Evolutionary conservation across 1,284 basidiomycete genomes (phyloP).

Genomic region (Amylostereum chailletii): DNA sequence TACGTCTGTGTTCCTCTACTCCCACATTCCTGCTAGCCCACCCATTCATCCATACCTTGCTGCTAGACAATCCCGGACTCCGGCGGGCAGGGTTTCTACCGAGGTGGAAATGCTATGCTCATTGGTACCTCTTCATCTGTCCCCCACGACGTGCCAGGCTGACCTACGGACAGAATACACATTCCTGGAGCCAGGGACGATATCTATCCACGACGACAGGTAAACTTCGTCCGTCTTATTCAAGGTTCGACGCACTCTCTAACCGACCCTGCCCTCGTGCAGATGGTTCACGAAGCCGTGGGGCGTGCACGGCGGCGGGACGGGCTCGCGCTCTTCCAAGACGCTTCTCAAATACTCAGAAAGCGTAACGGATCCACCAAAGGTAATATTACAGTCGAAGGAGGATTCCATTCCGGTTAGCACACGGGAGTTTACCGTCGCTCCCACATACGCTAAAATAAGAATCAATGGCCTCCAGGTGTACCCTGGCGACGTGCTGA

Average conservation of each 20-base stretch:
- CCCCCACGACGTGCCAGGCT: no score
- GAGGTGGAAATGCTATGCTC: conserved; percentile 22
- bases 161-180: conserved; percentile 10
- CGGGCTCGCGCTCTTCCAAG: conserved; percentile 20
- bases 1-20: neutral
- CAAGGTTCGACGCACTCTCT: neutral
- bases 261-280: neutral
- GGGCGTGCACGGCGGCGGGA: conserved; percentile 23
- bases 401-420: conserved; percentile 14
- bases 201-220: conserved; percentile 23
- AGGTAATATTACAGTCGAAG: conserved; percentile 18
- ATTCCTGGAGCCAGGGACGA: conserved; percentile 20
- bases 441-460: no score
- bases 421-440: no score
- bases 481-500: conserved; percentile 18
- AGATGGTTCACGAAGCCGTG: conserved; percentile 23
- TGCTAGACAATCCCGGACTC: conserved; percentile 18
- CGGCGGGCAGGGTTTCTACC: conserved; percentile 20
- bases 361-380: conserved; percentile 13
- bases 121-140: conserved; percentile 9
- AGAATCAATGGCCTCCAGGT: no score
- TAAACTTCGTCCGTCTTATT: neutral
- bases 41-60: neutral
- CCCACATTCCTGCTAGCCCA: neutral
- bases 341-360: conserved; percentile 17